Base-by-base conservation (phyloP, 2,329 filamentous ascomycete species). In the Ilyonectria robusta region DNA sequence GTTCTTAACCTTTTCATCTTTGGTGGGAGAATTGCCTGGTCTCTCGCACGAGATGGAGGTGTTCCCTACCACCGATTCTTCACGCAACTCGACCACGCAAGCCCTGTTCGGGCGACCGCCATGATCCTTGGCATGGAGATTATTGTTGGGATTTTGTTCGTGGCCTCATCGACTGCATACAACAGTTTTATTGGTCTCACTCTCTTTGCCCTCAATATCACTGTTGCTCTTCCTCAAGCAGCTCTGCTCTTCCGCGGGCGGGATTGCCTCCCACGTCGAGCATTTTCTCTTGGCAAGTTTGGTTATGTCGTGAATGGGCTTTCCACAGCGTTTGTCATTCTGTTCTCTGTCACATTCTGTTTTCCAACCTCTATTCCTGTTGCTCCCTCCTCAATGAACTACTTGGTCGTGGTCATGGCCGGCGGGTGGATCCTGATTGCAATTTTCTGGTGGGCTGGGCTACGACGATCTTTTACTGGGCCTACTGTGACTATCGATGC, bases 1-100 rank as follows among this genome's bases (percentile, higher is more conserved):
- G 72, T 75, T 1, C 47, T 76, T 26, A 76, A 76, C 13, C 47
- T 75, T 0, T 75, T 76, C 47, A 74, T 76, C 13, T 76, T 76
- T 40, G 69, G 69, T 2, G 74, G 74, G 0, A 68, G 73, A 42
- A 74, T 71, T 1, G 72, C 76, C 1, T 76, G 73, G 74, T 76
- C 74, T 0, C 71, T 76, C 17, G 75, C 73, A 0, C 66, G 74
- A 26, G 74, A 76, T 31, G 73, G 74, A 3, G 74, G 74, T 4
- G 55, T 76, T 1, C 74, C 74, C 0, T 76, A 68, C 51, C 76
- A 73, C 10, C 44, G 13, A 4, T 75, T 67, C 37, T 23, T 76
- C 15, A 69, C 65, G 0, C 72, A 71, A n/a, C 70, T 76, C 11
- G 51, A 68, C 21, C 66, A 68, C 64, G 70, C 74, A 1, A 76